Evolutionary conservation across 352 stramenopile genomes (phyloP).

Genomic region (Phytophthora pluvialis): DNA sequence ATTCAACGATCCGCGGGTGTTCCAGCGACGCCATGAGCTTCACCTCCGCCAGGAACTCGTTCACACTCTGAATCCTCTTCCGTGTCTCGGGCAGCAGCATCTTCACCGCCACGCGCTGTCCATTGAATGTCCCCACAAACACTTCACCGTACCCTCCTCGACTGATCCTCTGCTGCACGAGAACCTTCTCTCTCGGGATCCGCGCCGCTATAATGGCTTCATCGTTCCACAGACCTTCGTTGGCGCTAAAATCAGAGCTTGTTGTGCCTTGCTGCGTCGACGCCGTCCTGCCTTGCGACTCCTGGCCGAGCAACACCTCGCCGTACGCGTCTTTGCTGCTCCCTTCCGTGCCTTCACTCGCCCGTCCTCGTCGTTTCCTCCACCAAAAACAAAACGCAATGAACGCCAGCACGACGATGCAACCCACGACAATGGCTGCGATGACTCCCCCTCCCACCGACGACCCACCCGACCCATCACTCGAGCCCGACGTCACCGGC

Average conservation of each 20-base stretch:
- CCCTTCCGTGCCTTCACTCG: background rate
- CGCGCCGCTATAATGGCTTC: constrained; percentile 33
- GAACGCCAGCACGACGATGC: constrained; percentile 7
- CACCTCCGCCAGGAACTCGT: constrained; percentile 52
- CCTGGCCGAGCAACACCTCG: constrained; percentile 9
- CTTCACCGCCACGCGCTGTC: constrained; percentile 50
- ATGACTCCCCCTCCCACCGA: constrained; percentile 24
- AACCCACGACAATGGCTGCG: constrained; percentile 23
- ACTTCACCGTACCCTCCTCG: constrained; percentile 53
- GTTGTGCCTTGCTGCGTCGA: constrained; percentile 3
- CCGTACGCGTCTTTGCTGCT: constrained; percentile 15
- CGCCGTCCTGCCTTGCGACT: constrained; percentile 17
- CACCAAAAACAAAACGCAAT: constrained; percentile 13
- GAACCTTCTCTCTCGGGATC: constrained; percentile 46
- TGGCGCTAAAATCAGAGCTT: constrained; percentile 2
- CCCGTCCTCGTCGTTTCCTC: background rate
- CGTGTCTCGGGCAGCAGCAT: constrained; percentile 34
- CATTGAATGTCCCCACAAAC: constrained; percentile 43
- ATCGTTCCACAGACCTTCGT: constrained; percentile 30
- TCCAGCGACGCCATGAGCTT: constrained; percentile 55
- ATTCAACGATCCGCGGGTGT: constrained; percentile 31
- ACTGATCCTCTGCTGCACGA: constrained; percentile 36
- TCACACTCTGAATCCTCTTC: constrained; percentile 38
- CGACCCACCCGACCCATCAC: background rate
- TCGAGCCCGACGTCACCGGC: background rate